Evolutionary conservation across 2,329 filamentous ascomycete species (phyloP), one percentile per base, ranked within the genome.

Genomic region (Alternaria conjuncta): DNA sequence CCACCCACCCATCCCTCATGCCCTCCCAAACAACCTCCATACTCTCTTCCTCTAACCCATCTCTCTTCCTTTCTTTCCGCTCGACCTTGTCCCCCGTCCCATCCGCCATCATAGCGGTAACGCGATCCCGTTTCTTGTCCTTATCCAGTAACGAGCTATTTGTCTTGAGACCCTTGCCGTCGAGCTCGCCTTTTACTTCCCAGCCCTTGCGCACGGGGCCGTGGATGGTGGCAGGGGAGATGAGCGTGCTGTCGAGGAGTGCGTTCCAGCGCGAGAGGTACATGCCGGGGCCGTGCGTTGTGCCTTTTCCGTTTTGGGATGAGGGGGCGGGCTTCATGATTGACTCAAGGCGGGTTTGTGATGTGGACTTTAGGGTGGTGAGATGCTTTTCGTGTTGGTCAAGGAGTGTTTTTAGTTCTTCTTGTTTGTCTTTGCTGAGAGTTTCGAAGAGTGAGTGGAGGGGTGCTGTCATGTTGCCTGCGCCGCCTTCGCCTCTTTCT

Each of bases 221-320:
- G 2, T 79, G 74, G 0, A 83, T 77, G 1, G 80, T 83, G 0
- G 81, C 84, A 0, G 92, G 90, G 2, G 90, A 91, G 64, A 94
- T 89, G 49, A 85, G 77, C 0, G 92, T 92, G n/a, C 85, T 82
- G 74, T 94, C 89, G 4, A 94, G 82, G 7, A 94, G 82, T 1
- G 86, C 82, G 75, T 93, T 90, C 92, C 92, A 94, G 54, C 88
- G 86, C 2, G 87, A 84, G 23, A 94, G 85, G 73, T 91, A 94
- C 50, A 91, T 87, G 2, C 92, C 92, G 0, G 92, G 91, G 0
- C 91, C 91, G 23, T 84, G 84, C 57, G 86, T 85, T 36, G 81
- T 83, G 4, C 77, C 73, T 13, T 56, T 58, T 15, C 51, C 41
- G 41, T 60, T 64, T 18, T 45, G 36, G 5, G 62, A 50, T 15